Evolutionary conservation across 2,329 filamentous ascomycete genomes (phyloP).

Genomic region (Talaromyces albobiverticillius): DNA sequence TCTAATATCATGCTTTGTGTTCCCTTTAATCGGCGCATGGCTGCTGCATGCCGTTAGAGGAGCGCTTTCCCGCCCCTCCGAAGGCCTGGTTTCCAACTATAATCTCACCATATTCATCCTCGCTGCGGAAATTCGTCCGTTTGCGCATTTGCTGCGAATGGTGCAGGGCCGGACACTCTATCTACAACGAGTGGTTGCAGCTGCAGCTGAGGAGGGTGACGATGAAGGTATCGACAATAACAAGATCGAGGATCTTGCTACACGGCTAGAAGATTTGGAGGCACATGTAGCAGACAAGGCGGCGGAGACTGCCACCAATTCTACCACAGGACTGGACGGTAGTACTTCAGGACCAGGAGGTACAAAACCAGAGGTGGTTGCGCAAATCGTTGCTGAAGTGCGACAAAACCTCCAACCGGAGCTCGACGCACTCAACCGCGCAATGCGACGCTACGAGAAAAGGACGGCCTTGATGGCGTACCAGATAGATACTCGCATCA

Average conservation of each 20-base stretch:
- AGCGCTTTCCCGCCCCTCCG: conserved; percentile 77
- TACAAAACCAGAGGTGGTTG: conserved; percentile 30
- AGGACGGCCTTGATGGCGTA: conserved; percentile 71
- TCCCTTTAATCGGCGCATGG: conserved; percentile 76
- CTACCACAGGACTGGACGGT: neutral
- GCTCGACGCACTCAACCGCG: conserved; percentile 81
- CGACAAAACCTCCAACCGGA: conserved; percentile 71
- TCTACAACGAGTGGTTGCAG: conserved; percentile 68
- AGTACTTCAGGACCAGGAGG: conserved; percentile 19
- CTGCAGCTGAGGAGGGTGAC: conserved; percentile 18
- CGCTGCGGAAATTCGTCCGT: conserved; percentile 78
- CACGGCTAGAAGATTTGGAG: conserved; percentile 70
- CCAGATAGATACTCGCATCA: conserved; percentile 73
- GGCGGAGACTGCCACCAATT: neutral
- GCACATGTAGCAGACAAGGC: conserved; percentile 47
- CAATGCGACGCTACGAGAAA: conserved; percentile 88
- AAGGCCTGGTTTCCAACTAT: conserved; percentile 86
- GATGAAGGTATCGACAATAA: conserved; percentile 24
- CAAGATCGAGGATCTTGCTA: conserved; percentile 56
- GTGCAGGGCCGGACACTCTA: conserved; percentile 75
- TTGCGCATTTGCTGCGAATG: conserved; percentile 77
- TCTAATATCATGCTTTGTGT: conserved; percentile 72
- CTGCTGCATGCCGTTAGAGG: conserved; percentile 76
- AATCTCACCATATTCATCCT: conserved; percentile 89
- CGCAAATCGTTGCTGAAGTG: conserved; percentile 52